Evolutionary conservation across 768 basidiomycete genomes (phyloP).

Genomic region (Coprinellus aureogranulatus): DNA sequence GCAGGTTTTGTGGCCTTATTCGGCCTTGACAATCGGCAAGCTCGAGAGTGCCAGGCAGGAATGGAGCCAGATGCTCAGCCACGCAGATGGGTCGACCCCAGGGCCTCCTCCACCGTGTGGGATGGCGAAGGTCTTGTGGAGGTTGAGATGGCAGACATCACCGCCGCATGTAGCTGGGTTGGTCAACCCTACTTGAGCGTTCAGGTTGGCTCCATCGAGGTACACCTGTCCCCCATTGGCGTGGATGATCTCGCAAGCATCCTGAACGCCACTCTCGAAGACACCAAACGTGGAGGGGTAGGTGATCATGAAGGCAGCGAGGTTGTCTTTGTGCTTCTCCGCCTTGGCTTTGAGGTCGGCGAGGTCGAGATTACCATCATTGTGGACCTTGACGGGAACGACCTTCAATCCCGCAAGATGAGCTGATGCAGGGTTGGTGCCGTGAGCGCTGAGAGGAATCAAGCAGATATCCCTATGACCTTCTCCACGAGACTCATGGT

Average conservation of each 20-base stretch:
- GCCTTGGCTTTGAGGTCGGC: conserved; percentile 84
- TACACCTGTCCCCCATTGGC: conserved; percentile 96
- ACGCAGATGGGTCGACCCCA: conserved; percentile 96
- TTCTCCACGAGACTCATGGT: conserved; percentile 87
- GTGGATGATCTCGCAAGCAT: conserved; percentile 90
- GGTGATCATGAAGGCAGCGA: conserved; percentile 98
- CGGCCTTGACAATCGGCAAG: conserved; percentile 66
- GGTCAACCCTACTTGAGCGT: conserved; percentile 90
- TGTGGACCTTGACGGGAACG: conserved; percentile 86
- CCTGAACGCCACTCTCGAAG: conserved; percentile 87
- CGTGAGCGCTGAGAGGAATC: conserved; percentile 95
- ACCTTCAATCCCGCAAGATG: conserved; percentile 98
- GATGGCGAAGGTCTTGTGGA: conserved; percentile 98
- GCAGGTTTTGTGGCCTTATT: conserved; percentile 80
- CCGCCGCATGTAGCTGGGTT: conserved; percentile 94
- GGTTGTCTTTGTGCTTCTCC: conserved; percentile 82
- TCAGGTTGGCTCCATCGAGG: conserved; percentile 93
- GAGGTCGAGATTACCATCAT: conserved; percentile 87
- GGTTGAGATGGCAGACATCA: conserved; percentile 96
- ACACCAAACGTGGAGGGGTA: conserved; percentile 98
- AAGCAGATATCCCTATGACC: conserved; percentile 85
- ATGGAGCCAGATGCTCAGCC: conserved; percentile 88
- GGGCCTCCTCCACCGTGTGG: conserved; percentile 98
- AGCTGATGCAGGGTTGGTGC: conserved; percentile 98
- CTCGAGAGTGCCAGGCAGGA: conserved; percentile 86